Evolutionary conservation across 1,139 yeast species (phyloP).

Genomic region (Candida tunisiensis): DNA sequence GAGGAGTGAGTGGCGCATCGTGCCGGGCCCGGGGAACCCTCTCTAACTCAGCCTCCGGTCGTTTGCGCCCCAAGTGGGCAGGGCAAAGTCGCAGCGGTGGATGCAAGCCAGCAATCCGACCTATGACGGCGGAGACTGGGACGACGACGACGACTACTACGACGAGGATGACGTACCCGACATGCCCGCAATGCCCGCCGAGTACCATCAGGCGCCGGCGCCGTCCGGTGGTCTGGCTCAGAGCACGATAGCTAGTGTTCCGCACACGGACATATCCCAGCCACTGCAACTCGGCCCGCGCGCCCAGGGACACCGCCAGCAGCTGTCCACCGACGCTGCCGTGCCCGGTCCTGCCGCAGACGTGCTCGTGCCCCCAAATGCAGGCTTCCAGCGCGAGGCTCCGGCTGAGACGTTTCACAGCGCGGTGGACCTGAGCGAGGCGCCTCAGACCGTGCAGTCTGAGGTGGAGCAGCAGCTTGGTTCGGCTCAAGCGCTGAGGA

Average conservation of each 20-base stretch:
- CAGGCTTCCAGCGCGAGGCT: no score
- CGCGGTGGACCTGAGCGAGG: no score
- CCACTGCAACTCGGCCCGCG: slow-evolving; percentile 1
- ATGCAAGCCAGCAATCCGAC: slow-evolving; percentile 12
- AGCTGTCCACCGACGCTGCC: neutral
- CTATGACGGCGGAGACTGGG: slow-evolving; percentile 16
- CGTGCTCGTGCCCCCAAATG: neutral
- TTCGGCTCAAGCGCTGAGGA: no score
- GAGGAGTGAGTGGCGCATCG: neutral
- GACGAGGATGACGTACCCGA: slow-evolving; percentile 9
- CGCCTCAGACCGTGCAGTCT: no score
- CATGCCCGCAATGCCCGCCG: slow-evolving; percentile 12
- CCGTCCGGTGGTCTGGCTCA: slow-evolving; percentile 6
- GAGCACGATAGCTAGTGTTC: slow-evolving; percentile 7
- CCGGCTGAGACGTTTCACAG: no score
- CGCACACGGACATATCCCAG: no score
- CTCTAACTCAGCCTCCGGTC: slow-evolving; percentile 5
- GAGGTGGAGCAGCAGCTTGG: no score
- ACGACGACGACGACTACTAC: slow-evolving; percentile 9
- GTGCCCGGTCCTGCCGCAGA: neutral
- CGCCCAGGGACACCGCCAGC: neutral
- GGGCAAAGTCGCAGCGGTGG: slow-evolving; percentile 18
- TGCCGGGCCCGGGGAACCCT: neutral
- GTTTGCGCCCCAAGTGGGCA: slow-evolving; percentile 14
- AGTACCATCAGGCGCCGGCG: slow-evolving; percentile 1